Base-by-base conservation (phyloP, 2,329 filamentous ascomycete genomes). In the Pseudogymnoascus sp. region DNA sequence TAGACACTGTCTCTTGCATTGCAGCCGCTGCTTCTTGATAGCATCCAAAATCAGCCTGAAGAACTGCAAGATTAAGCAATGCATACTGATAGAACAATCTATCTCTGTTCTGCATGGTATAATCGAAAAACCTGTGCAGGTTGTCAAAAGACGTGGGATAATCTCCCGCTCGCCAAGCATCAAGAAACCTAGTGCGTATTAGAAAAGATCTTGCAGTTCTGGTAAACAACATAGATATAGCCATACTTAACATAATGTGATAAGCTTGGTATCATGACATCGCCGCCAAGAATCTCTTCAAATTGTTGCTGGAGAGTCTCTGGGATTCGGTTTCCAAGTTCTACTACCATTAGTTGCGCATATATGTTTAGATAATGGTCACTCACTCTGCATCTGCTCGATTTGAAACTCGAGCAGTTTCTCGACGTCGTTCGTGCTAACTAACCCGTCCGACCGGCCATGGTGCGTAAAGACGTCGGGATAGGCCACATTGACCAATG, bases 41-140 rank as follows among this genome's bases (percentile, higher is more conserved):
- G 70, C 90, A 96, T 52, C 92, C 92, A 75, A 97, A 97, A 71
- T 97, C 94, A 13, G 92, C 90, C 69, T 99, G 92, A 3, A 97
- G 80, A 33, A 96, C 90, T 3, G 92, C 92, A 61, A 96, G 81
- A 69, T 96, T 96, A 69, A 99, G 85, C 12, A 97, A 76, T 0
- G 94, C 94, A 70, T 96, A 96, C 70, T 97, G 94, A 69, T 99
- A 97, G 67, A 92, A 92, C 4, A 88, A 82, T 21, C 89, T 85
- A 67, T 95, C 89, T 62, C 85, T 79, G 65, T 85, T 88, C 67
- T 94, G 88, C 83, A 95, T 91, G 1, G 92, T 94, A 72, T 96
- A 96, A 72, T 99, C 94, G 68, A 96, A 99, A 72, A 96, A 99
- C 58, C 90, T 86, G 71, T 97, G 92, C 18, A 99, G 79, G 65